Evolutionary conservation across 352 stramenopile genomes (phyloP).

Genomic region (Phytophthora cajani): DNA sequence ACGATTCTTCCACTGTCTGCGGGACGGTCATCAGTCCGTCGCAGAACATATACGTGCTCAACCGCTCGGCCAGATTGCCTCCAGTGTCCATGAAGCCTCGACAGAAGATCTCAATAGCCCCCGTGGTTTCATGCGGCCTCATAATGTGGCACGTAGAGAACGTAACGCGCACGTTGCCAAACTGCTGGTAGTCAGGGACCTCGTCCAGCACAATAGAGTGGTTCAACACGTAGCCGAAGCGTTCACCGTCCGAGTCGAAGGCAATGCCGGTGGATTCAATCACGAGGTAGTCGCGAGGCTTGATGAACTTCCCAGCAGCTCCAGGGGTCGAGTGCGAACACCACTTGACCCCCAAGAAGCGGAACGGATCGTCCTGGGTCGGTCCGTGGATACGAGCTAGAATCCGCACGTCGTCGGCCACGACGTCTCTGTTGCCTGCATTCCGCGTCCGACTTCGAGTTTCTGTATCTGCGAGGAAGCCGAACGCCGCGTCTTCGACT

Average conservation of each 20-base stretch:
- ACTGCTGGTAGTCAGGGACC: slow-evolving; percentile 36
- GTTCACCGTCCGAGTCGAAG: slow-evolving; percentile 35
- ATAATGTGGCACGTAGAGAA: slow-evolving; percentile 52
- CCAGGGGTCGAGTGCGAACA: slow-evolving; percentile 22
- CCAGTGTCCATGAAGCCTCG: slow-evolving; percentile 45
- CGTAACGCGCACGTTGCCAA: slow-evolving; percentile 31
- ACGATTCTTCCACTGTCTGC: slow-evolving; percentile 49
- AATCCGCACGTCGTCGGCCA: slow-evolving; percentile 35
- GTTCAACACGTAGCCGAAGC: slow-evolving; percentile 40
- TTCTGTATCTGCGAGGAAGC: slow-evolving; percentile 44
- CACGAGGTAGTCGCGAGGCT: slow-evolving; percentile 54
- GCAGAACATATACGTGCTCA: slow-evolving; percentile 39
- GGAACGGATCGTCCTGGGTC: slow-evolving; percentile 48
- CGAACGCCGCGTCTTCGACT: slow-evolving; percentile 49
- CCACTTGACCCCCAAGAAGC: slow-evolving; percentile 60
- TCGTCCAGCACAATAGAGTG: slow-evolving; percentile 43
- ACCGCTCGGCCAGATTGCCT: slow-evolving; percentile 25
- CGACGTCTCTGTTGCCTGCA: slow-evolving; percentile 27
- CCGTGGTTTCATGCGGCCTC: slow-evolving; percentile 20
- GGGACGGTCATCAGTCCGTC: slow-evolving; percentile 44
- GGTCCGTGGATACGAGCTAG: slow-evolving; percentile 45
- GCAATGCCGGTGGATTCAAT: slow-evolving; percentile 58
- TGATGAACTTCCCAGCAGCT: slow-evolving; percentile 36
- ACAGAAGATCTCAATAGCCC: slow-evolving; percentile 49
- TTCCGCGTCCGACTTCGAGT: slow-evolving; percentile 32